Evolutionary conservation across 495 filamentous ascomycete species (phyloP), one percentile per base, ranked within the genome.

Genomic region (Ascodesmis nigricans): DNA sequence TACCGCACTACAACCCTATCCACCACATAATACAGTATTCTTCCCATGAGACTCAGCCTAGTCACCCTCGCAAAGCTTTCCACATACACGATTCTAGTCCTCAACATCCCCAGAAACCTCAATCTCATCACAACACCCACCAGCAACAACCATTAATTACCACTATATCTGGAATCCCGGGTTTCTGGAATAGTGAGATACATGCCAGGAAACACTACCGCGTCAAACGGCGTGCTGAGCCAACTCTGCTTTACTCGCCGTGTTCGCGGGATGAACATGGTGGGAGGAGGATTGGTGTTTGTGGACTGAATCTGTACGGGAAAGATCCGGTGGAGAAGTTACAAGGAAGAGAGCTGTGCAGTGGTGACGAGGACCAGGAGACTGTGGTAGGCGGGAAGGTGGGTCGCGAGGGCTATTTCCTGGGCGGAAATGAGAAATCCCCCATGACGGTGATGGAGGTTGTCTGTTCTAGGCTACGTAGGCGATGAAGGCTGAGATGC

Each of bases 51-150:
- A 58, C 84, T 93, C 46, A 91, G 50, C 6, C 63, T 70, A 35
- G 59, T 67, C 2, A 87, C 73, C 11, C 83, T 65, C 1, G 87
- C 90, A 74, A 80, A 95, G 18, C 71, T 80, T 64, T 97, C 87
- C 10, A 92, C 64, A 50, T 83, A 95, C 14, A 95, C 62, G 4
- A 66, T 73, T 27, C 71, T 65, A 46, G 83, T 67, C 49, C 62
- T 64, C 23, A 57, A 61, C 25, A 46, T 20, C 4, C 48, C 47
- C 15, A 51, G 21, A 20, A 51, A 47, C 39, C 42, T 21, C 5
- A 20, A 35, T 3, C 22, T 39, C 21, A 30, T 20, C 9, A 9
- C 25, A 21, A 74, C 76, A 0, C 78, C 42, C 4, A 83, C 59
- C 31, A 93, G 61, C 26, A 92, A 69, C 22, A 91, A 0, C 87